Evolutionary conservation across 2,329 filamentous ascomycete species (phyloP).

Genomic region (Clarireedia paspali): DNA sequence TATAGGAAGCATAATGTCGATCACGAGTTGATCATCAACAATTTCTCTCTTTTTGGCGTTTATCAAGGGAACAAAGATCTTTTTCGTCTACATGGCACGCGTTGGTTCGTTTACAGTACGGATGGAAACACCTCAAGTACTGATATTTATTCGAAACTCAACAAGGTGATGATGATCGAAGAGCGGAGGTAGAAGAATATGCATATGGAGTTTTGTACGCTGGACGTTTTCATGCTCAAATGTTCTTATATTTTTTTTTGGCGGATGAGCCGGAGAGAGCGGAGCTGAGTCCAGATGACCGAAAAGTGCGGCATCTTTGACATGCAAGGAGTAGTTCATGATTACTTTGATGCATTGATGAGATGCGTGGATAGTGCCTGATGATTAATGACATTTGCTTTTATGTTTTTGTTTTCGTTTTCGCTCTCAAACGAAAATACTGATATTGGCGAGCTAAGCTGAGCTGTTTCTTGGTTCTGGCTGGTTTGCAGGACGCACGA

Average conservation of each 20-base stretch:
- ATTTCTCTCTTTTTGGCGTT: background rate
- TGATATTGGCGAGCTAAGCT: background rate
- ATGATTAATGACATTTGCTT: background rate
- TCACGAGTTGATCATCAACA: background rate
- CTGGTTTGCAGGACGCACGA: constrained; percentile 3
- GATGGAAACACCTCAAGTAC: constrained; percentile 1
- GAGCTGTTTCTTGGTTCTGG: background rate
- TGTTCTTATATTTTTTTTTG: background rate
- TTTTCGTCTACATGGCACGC: background rate
- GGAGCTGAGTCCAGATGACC: no score
- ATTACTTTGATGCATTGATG: background rate
- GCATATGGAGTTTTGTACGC: constrained; percentile 15
- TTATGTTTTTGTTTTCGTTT: background rate
- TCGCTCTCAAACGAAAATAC: background rate
- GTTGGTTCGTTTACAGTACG: constrained; percentile 6
- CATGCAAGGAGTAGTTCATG: background rate
- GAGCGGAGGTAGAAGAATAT: background rate
- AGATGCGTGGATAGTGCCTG: background rate
- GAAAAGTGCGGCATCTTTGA: background rate
- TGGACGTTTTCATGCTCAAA: constrained; percentile 17
- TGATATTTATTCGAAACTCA: no score
- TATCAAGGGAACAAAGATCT: background rate
- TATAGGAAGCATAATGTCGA: background rate
- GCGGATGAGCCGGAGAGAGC: background rate
- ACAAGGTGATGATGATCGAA: background rate